Evolutionary conservation across 306 rosid genomes (phyloP), one percentile per base, ranked within the genome.

Genomic region (Quillaja saponaria): DNA sequence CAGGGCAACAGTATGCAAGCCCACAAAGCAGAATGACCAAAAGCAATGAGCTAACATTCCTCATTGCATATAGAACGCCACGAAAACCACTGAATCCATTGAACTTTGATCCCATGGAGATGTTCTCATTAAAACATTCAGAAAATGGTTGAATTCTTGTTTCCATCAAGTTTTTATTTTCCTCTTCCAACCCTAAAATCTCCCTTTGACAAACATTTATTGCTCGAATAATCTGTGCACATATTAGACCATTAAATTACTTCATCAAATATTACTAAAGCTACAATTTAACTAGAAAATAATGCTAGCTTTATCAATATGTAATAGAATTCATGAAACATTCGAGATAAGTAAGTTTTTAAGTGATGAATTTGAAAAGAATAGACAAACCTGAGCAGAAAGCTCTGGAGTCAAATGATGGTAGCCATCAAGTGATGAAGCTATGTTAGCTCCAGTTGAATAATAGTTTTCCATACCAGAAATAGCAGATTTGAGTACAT

Each of bases 31-130:
- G 64, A 19, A 89, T 84, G 84, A 81, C 72, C 71, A 89, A 45
- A 10, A 89, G 88, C 74, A 89, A 48, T 15, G 96, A 86, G 34
- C 84, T 80, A 0, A 89, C 81, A 47, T 70, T 86, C 69, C 87
- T 80, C 86, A 89, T 81, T 73, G 96, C 95, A 11, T 80, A 80
- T 3, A 89, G 88, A 49, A 86, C 90, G 3, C 95, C 96, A 25
- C 96, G 38, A 31, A 89, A 89, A n/a, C 96, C 96, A 44, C 74
- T 84, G 71, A 86, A 89, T 16, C 90, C 96, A 25, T 86, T 89
- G 13, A 78, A 52, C 66, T 76, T 89, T 10, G 95, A 89, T 63
- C 76, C 82, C 41, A 64, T 51, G 0, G 77, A 80, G 5, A 76
- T 46, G 71, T 58, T 78, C 19, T 71, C 78, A 19, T 69, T 76